Percentiles rank a stretch among this genome's conserved stretches.
Conservation (phyloP, 176 grass and related monocot genomes). For the Saccharum officinarum region DNA sequence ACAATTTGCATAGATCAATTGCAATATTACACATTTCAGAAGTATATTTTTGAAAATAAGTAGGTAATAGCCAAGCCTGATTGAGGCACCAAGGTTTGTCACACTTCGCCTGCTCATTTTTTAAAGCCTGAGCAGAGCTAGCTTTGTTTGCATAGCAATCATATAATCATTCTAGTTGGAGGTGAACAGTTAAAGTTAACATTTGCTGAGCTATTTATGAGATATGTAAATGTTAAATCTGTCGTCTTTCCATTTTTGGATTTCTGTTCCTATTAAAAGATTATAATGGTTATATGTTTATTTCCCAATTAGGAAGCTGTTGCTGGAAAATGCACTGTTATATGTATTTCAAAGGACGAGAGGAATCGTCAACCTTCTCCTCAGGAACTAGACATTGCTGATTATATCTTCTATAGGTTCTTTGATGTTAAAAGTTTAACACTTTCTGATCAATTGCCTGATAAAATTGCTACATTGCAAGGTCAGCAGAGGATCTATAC, state of each 20-base stretch:
- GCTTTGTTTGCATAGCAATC: conserved; percentile 19
- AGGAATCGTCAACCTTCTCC: conserved; percentile 73
- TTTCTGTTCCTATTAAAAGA: conserved; percentile 16
- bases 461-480: conserved; percentile 51
- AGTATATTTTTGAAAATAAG: conserved; percentile 10
- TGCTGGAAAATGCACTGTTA: conserved; percentile 80
- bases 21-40: conserved; percentile 3
- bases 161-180: conserved; percentile 3
- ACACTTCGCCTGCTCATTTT: not conserved
- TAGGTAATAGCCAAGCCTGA: conserved; percentile 17
- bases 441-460: conserved; percentile 61
- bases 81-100: conserved; percentile 1
- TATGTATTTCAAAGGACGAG: conserved; percentile 79
- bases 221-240: not conserved
- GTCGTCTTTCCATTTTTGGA: not conserved
- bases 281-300: conserved; percentile 37
- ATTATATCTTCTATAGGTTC: conserved; percentile 80
- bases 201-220: conserved; percentile 7
- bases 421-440: conserved; percentile 61
- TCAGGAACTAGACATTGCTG: conserved; percentile 55
- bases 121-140: not conserved
- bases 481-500: conserved; percentile 38
- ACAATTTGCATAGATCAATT: not conserved
- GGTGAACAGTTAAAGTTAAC: conserved; percentile 11
- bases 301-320: conserved; percentile 64